These are phyloP conservation scores for Peronospora belbahrii DNA, from an alignment of 352 stramenopile genomes.

Conservation along the genomic window DNA sequence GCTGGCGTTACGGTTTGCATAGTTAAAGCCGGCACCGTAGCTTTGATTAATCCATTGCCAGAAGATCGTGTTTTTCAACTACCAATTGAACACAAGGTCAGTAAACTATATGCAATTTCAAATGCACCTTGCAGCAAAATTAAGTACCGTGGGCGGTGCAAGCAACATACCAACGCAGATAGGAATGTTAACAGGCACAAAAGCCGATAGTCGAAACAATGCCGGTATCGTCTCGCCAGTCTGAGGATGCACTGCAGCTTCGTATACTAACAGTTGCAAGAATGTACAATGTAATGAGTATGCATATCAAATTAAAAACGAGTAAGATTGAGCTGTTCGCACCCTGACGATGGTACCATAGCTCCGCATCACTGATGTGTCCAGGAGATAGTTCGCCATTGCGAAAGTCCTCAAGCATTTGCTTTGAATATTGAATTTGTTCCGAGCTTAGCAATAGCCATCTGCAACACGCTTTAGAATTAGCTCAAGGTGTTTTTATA, in stretches of 20 bases:
- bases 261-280: constrained; percentile 35
- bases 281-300: neutral
- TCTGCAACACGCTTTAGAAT: constrained; percentile 24
- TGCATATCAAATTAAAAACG: neutral
- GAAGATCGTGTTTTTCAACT: constrained; percentile 76
- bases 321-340: neutral
- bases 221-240: constrained; percentile 67
- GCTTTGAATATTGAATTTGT: constrained; percentile 49
- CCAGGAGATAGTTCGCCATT: constrained; percentile 35
- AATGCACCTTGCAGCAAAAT: neutral
- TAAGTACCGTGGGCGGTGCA: constrained; percentile 54
- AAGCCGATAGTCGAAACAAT: constrained; percentile 69
- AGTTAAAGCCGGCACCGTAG: constrained; percentile 87
- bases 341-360: constrained; percentile 73
- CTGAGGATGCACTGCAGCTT: constrained; percentile 75
- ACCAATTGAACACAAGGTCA: neutral
- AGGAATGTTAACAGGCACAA: constrained; percentile 84
- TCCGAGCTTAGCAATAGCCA: constrained; percentile 61
- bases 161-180: constrained; percentile 84
- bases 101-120: neutral
- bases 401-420: constrained; percentile 51
- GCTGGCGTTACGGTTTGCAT: constrained; percentile 81
- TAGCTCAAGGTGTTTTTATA: neutral
- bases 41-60: constrained; percentile 88
- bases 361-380: constrained; percentile 50